Conservation (phyloP, 2,329 filamentous ascomycete genomes). For the Grosmannia clavigera region DNA sequence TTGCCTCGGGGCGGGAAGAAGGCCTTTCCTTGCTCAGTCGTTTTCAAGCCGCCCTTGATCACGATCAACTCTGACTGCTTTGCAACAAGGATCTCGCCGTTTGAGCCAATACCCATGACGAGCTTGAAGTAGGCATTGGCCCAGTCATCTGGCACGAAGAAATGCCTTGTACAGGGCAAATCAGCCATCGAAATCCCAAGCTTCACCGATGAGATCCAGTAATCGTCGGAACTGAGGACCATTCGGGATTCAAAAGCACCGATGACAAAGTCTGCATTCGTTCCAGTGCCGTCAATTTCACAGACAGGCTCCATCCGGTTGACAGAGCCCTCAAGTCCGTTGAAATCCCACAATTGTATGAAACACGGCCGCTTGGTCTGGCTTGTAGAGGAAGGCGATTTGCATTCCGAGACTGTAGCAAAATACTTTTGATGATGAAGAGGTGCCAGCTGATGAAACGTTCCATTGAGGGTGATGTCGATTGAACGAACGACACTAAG, state of each 20-base stretch:
- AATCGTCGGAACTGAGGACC: background rate
- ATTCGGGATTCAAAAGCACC: background rate
- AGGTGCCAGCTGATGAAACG: background rate
- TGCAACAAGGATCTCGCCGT: constrained; percentile 5
- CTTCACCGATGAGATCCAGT: background rate
- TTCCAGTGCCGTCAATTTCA: background rate
- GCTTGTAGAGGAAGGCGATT: too few relatives aligned
- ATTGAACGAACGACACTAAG: background rate
- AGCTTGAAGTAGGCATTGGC: constrained; percentile 1
- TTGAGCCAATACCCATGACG: background rate
- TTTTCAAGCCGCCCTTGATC: background rate
- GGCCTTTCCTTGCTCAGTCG: background rate
- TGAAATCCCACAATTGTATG: background rate
- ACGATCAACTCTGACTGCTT: constrained; percentile 1
- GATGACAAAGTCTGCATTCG: background rate
- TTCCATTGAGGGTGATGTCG: background rate
- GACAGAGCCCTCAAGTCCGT: background rate
- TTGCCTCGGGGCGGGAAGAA: background rate
- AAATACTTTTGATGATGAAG: background rate
- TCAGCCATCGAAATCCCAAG: background rate
- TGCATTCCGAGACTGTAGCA: background rate
- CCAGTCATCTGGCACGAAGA: constrained; percentile 9
- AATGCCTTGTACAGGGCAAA: background rate
- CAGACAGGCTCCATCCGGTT: background rate
- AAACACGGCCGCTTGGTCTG: background rate